These are phyloP conservation scores for Helicostylum pulchrum DNA, from an alignment of 192 early-diverging fungal species.

Conservation along the genomic window DNA sequence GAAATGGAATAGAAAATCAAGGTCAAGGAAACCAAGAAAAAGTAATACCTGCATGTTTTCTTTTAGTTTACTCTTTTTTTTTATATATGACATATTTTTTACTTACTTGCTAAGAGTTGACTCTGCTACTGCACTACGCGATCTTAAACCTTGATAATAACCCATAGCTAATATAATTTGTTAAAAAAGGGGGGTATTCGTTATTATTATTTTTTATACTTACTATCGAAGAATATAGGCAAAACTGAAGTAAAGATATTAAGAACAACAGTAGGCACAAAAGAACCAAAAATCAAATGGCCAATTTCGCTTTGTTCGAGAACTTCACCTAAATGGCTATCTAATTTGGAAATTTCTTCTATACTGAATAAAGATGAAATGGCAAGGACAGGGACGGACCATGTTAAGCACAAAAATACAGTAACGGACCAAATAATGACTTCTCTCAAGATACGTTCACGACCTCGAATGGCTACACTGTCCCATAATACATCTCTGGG, in stretches of 20 bases:
- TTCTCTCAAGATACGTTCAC: constrained; percentile 47
- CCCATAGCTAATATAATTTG: constrained; percentile 24
- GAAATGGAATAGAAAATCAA: constrained; percentile 70
- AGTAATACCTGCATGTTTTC: constrained; percentile 48
- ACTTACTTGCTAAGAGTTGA: constrained; percentile 35
- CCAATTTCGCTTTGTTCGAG: constrained; percentile 43
- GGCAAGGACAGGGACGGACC: constrained; percentile 62
- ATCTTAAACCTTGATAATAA: constrained; percentile 26
- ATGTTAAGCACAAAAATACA: constrained; percentile 64
- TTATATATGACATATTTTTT: neutral
- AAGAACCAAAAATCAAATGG: constrained; percentile 58
- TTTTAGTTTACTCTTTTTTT: no score
- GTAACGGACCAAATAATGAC: constrained; percentile 51
- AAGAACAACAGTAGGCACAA: constrained; percentile 64
- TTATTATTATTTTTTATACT: neutral
- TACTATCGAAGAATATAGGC: constrained; percentile 62
- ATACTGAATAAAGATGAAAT: constrained; percentile 65
- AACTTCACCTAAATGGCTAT: constrained; percentile 48
- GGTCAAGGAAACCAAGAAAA: constrained; percentile 71
- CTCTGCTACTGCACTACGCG: constrained; percentile 33
- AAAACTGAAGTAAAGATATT: constrained; percentile 62
- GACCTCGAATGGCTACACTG: constrained; percentile 53
- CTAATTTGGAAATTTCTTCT: constrained; percentile 47
- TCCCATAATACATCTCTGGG: constrained; percentile 72
- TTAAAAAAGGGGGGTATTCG: neutral